Evolutionary conservation across 176 grass and related monocot genomes (phyloP).

Genomic region (Echinochloa phyllopogon): DNA sequence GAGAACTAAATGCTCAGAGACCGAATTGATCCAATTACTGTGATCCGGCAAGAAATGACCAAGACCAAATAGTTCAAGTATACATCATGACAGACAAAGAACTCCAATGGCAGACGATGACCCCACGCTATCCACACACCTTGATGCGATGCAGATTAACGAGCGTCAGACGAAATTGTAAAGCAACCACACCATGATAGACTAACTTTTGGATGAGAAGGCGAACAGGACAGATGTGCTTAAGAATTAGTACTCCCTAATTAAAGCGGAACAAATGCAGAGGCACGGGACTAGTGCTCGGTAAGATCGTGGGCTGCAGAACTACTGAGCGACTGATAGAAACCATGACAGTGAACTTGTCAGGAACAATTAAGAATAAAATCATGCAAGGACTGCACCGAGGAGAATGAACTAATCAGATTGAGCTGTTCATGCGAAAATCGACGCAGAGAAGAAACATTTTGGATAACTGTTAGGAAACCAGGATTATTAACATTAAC

Average conservation of each 20-base stretch:
- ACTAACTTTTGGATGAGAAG: not conserved
- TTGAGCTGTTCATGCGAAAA: not conserved
- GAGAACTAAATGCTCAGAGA: not conserved
- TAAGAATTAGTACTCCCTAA: not conserved
- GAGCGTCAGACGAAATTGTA: not conserved
- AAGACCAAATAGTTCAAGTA: not conserved
- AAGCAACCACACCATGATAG: not conserved
- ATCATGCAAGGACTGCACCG: not conserved
- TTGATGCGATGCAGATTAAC: too few relatives aligned
- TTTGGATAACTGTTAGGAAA: too few relatives aligned
- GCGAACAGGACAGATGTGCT: not conserved
- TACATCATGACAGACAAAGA: not conserved
- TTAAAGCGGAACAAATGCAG: not conserved
- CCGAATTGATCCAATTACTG: not conserved
- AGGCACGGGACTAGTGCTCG: not conserved
- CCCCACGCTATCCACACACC: too few relatives aligned
- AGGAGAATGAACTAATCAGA: not conserved
- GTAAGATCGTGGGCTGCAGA: not conserved
- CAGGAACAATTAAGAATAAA: not conserved
- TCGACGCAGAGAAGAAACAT: too few relatives aligned
- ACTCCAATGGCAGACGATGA: not conserved
- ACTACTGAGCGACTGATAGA: not conserved
- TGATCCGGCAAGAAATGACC: not conserved
- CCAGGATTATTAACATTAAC: too few relatives aligned
- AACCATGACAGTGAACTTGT: not conserved